phyloP scores from a whole-genome alignment of 345 rosid species.

The Sisymbrium irio region DNA sequence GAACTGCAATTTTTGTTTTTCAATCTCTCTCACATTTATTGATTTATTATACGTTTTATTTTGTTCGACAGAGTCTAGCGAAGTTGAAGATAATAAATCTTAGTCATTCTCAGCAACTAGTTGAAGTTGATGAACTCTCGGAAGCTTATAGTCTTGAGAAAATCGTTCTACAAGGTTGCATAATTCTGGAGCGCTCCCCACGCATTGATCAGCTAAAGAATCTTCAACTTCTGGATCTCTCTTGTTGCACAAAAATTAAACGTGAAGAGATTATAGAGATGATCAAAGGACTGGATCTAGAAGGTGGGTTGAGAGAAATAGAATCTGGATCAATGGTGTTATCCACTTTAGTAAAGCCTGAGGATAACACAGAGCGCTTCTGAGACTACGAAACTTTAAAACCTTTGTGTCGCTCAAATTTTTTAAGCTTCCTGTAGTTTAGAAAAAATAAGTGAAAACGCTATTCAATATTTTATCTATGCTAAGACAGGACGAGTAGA shows the following conservation, averaged over 20 bases:
- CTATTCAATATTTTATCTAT: background rate
- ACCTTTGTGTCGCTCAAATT: background rate
- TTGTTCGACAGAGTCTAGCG: background rate
- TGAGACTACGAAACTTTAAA: background rate
- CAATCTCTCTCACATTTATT: background rate
- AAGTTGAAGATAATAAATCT: slow-evolving; percentile 12
- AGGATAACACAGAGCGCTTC: background rate
- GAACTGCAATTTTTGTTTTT: background rate
- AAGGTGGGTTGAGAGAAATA: slow-evolving; percentile 7
- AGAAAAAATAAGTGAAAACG: background rate
- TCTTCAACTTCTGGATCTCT: slow-evolving; percentile 1
- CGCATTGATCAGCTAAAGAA: background rate
- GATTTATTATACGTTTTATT: background rate
- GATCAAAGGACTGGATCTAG: background rate
- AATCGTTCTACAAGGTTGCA: slow-evolving; percentile 18
- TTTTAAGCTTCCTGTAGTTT: background rate
- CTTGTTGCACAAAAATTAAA: background rate
- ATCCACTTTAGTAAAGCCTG: background rate
- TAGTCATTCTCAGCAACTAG: background rate
- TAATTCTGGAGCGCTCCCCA: background rate
- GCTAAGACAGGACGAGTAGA: background rate
- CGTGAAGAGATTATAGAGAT: background rate
- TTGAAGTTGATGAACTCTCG: background rate
- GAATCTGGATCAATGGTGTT: slow-evolving; percentile 10
- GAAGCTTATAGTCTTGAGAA: background rate